phyloP scores from a whole-genome alignment of 106 monocot species.

The Dioscorea dumetorum region DNA sequence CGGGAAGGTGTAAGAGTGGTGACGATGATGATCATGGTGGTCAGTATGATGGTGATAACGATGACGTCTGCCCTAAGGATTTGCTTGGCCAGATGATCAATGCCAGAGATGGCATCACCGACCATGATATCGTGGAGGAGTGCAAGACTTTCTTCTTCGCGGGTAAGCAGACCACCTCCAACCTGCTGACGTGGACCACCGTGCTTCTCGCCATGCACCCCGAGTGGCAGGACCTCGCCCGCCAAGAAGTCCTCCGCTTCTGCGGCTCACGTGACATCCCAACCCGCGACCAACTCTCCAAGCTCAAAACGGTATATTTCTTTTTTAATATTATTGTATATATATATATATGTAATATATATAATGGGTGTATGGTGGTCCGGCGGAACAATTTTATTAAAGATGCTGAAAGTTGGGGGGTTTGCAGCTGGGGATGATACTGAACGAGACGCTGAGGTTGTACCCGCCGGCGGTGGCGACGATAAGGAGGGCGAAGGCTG shows the following conservation, averaged over 20 bases:
- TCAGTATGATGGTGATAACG: no score
- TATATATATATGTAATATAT: no score
- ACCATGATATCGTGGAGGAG: slow-evolving; percentile 70
- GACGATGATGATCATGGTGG: no score
- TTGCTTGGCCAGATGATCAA: slow-evolving; percentile 64
- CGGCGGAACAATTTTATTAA: no score
- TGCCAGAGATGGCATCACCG: slow-evolving; percentile 22
- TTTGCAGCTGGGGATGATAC: slow-evolving; percentile 39
- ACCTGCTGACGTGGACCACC: slow-evolving; percentile 80
- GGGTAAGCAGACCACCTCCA: slow-evolving; percentile 83
- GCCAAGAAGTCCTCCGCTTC: slow-evolving; percentile 60
- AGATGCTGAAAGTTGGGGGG: no score
- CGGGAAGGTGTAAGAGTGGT: not conserved
- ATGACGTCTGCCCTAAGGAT: slow-evolving; percentile 23
- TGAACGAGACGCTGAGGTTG: slow-evolving; percentile 53
- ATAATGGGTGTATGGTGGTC: no score
- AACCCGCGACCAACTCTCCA: slow-evolving; percentile 53
- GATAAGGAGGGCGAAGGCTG: slow-evolving; percentile 30
- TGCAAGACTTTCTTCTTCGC: slow-evolving; percentile 98
- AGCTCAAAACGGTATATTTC: slow-evolving; percentile 65
- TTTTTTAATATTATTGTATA: no score
- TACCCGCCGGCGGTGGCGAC: slow-evolving; percentile 56
- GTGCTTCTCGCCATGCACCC: slow-evolving; percentile 87
- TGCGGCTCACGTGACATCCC: slow-evolving; percentile 65
- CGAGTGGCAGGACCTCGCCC: slow-evolving; percentile 75